Base-by-base conservation (phyloP, 1,139 yeast species). In the Pneumocystis canis region DNA sequence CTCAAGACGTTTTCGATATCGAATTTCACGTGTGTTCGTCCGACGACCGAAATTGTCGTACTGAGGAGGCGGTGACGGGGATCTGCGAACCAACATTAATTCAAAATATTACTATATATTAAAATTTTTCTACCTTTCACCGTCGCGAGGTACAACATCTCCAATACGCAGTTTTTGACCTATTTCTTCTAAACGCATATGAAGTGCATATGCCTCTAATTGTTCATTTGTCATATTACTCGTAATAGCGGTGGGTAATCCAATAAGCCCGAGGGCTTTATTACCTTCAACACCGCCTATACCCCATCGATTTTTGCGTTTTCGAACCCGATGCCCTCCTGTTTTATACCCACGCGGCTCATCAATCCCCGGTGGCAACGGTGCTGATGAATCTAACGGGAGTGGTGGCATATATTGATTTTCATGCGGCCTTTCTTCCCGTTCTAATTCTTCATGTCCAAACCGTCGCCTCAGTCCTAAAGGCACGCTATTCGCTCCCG, bases 1-100 rank as follows among this genome's bases (percentile, higher is more conserved):
- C 69, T 89, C 95, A 59, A 87, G 75, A 62, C 78, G 78, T 61
- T 81, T 81, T 62, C 78, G 77, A 63, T 83, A 81, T 60, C 96
- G 76, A 53, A 78, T 80, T 61, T 87, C 96, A 63, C 95, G 76
- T 0, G 97, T 89, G 72, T 94, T 92, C 18, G 82, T 82, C 70
- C 97, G 84, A 71, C 83, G 84, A 62, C 99, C 99, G 35, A 77
- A 75, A 54, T 78, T 74, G 74, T 94, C 97, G 73, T 92, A 94
- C 66, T 82, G 82, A 0, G 98, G 98, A 5, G 97, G 92, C 0
- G 98, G 97, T 4, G 96, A 87, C 0, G 92, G 90, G 0, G 94
- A 89, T 31, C 69, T 65, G 57, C 9, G 18, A 3, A 25, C 5
- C n/a, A 18, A 67, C 89, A 73, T 28, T 70, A 70, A 14, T n/a